Evolutionary conservation across 148 eudicot species (phyloP), one percentile per base, ranked within the genome.

Genomic region (Camellia granthamiana): DNA sequence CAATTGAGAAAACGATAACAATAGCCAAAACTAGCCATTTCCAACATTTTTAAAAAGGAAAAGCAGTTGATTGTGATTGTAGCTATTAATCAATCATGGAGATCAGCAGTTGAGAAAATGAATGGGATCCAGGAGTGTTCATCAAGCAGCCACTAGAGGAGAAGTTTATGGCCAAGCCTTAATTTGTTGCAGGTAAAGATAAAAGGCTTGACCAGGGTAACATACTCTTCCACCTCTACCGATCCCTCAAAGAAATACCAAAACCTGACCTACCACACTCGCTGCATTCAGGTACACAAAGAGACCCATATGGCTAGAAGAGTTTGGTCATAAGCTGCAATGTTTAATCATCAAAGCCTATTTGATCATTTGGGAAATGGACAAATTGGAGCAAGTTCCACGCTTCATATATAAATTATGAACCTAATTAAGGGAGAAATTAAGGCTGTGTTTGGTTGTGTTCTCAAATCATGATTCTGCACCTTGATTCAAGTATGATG

Each of bases 291-390:
- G 79, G 79, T 65, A 64, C 64, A n/a, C 18, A 30, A 30, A 30
- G 38, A 30, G 38, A 30, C 38, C 38, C 38, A 30, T 30, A 30
- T 30, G 38, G 38, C 38, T 30, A 30, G 38, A 30, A 30, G 38
- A 60, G 21, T 15, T 18, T 64, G 68, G 68, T 64, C 18, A 10
- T 79, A 44, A 46, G 38, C 6, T 74, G 72, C 60, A 79, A 83
- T 30, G 51, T 82, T 83, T 60, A 82, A 83, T 75, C 82, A 82
- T 42, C 79, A 83, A 79, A 46, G 82, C 56, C 78, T 59, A 5
- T 16, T 83, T 21, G 82, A 83, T 60, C 46, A 59, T 30, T 59
- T 79, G 64, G 75, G 60, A 69, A 78, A 49, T 5, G 52, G 52
- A 49, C 38, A 30, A 30, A 30, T 30, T 30, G 38, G 38, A 30